Base-by-base conservation (phyloP, 2,329 filamentous ascomycete species). In the Rhexocercosporidium sp. region DNA sequence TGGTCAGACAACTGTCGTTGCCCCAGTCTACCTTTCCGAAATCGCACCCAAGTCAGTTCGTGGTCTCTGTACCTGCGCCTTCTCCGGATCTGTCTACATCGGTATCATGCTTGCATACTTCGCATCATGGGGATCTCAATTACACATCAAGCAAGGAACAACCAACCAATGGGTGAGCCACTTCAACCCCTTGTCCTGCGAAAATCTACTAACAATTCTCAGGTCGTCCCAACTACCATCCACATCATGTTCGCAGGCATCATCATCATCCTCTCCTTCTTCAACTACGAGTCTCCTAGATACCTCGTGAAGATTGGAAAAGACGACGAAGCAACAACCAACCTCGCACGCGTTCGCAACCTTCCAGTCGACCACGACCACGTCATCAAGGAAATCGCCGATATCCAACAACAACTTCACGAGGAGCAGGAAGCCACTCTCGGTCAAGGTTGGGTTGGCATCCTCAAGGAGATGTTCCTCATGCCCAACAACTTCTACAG, bases 51-150 rank as follows among this genome's bases (percentile, higher is more conserved):
- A 88, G 1, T 85, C 88, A 1, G 83, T 92, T 66, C 86, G 91
- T 64, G 91, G 92, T 71, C 85, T 94, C 25, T 93, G 90, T 75
- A 92, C 91, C 1, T 90, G 88, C 74, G 84, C 89, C 29, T 92
- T 92, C 76, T 87, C 88, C 0, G 89, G 88, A 0, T 84, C 90
- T 59, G 92, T 94, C 25, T 94, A 94, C 75, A 79, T 92, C 62
- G 92, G 91, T 27, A 92, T 94, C 69, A 90, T 94, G 73, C 82
- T 94, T 18, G 91, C 90, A 9, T 95, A 94, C 80, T 94, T 93
- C 74, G 87, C 90, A 67, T 91, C 89, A 77, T 91, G 89, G 75
- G 88, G 88, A 66, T 82, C 80, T 63, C 77, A 82, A 65, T 63
- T 87, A 51, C 80, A 87, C 75, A 79, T 88, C 25, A 77, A 79